phyloP scores from a whole-genome alignment of 768 basidiomycete genomes.

The Suillus clintonianus region DNA sequence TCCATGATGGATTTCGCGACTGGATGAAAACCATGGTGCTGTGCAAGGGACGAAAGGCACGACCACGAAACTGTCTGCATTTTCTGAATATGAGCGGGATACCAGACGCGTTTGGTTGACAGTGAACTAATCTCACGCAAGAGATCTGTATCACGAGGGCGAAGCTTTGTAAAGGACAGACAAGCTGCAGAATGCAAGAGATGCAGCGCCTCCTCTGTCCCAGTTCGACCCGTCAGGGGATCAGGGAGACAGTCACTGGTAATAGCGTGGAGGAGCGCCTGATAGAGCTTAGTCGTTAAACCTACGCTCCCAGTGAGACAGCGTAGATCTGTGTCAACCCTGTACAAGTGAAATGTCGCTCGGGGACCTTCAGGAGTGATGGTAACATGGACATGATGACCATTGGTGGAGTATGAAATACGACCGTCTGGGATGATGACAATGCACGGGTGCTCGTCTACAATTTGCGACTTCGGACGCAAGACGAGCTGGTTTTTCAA shows the following conservation, averaged over 20 bases:
- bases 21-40: conserved; percentile 31
- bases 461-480: conserved; percentile 22
- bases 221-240: conserved; percentile 44
- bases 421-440: conserved; percentile 44
- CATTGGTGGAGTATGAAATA: conserved; percentile 12
- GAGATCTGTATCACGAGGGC: conserved; percentile 28
- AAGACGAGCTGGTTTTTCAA: conserved; percentile 42
- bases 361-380: conserved; percentile 2
- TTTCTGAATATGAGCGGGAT: conserved; percentile 35
- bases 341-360: conserved; percentile 29
- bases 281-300: conserved; percentile 35
- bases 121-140: conserved; percentile 36
- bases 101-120: conserved; percentile 37
- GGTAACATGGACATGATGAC: conserved; percentile 19
- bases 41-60: conserved; percentile 21
- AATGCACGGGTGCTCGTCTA: conserved; percentile 12
- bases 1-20: conserved; percentile 29
- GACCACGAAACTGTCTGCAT: conserved; percentile 36
- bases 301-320: conserved; percentile 27
- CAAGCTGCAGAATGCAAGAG: conserved; percentile 39
- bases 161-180: conserved; percentile 42
- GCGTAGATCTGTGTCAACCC: conserved; percentile 31
- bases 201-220: conserved; percentile 45
- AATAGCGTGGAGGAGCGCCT: conserved; percentile 46
- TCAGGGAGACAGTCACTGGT: conserved; percentile 43